A percentile compares a stretch with the other conserved stretches of the same genome.
phyloP scores from a whole-genome alignment of 1,139 yeast species.

The Lodderomyces margitis region DNA sequence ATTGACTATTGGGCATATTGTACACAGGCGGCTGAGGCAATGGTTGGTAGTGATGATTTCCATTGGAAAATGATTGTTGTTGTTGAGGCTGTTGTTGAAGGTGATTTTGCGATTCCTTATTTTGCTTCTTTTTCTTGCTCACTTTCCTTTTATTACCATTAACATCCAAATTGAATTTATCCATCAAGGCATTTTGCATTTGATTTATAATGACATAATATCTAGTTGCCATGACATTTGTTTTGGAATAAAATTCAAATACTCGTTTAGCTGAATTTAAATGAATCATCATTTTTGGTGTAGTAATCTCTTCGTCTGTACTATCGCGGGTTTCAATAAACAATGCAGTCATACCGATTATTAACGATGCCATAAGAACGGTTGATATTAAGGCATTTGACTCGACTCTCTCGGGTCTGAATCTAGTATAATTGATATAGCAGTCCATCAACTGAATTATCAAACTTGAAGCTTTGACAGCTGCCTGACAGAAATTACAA shows the following conservation, averaged over 20 bases:
- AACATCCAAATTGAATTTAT: constrained; percentile 10
- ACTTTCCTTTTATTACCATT: constrained; percentile 10
- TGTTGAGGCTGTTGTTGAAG: neutral
- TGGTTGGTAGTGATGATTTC: no score
- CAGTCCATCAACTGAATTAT: constrained; percentile 18
- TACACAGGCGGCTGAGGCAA: neutral
- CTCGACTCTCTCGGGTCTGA: constrained; percentile 15
- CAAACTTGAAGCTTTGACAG: constrained; percentile 17
- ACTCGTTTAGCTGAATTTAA: constrained; percentile 14
- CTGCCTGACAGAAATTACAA: constrained; percentile 17
- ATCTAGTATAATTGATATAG: constrained; percentile 14
- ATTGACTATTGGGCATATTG: neutral
- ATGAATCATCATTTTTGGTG: constrained; percentile 12
- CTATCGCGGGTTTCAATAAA: constrained; percentile 12
- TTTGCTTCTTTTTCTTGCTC: neutral
- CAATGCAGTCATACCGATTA: constrained; percentile 15
- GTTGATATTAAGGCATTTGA: constrained; percentile 15
- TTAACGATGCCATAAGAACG: constrained; percentile 16
- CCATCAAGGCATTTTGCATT: constrained; percentile 15
- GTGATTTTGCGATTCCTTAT: neutral
- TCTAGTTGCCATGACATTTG: constrained; percentile 13
- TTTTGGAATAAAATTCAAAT: constrained; percentile 13
- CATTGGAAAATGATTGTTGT: no score
- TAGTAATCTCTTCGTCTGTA: constrained; percentile 12
- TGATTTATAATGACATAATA: constrained; percentile 13